Base-by-base conservation (phyloP, 352 stramenopile genomes). In the Globisporangium mamillatum region DNA sequence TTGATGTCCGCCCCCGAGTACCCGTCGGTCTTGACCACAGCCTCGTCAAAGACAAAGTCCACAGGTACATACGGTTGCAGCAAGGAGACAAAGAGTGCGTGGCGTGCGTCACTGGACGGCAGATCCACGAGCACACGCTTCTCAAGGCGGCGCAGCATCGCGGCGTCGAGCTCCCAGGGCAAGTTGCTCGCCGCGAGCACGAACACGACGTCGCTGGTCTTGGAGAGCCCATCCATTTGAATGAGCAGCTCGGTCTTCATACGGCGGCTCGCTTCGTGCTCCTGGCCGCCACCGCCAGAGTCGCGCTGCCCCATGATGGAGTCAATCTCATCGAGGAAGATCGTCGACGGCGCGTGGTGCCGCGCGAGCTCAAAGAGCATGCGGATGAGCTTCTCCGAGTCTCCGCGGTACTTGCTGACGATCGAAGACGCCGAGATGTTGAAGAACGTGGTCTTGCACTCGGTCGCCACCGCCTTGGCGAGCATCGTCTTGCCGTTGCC, bases 401-500 rank as follows among this genome's bases (percentile, higher is more conserved):
- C 88, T 6, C 88, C 88, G 0, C 87, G 73, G 67, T 94, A 96
- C 63, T 95, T 96, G 69, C 87, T 95, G 10, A 95, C 86, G 58
- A 96, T 90, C 22, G 87, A 94, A 4, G 88, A 96, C 4, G 84
- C 88, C 1, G 88, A 96, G 50, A 94, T 94, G 60, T 96, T 95
- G 68, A 96, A 96, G 65, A 96, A 95, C 14, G 88, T 94, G 14
- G 87, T 95, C 62, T 87, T 84, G 68, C 87, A 94, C 67, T 96
- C 88, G 9, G 87, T 95, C 18, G 88, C 88, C 3, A 96, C 86
- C 0, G 88, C 88, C 62, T 94, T 93, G 5, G 88, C 88, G 6
- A 96, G 80, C 87, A 96, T 94, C n/a, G 88, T 96, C 69, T 96
- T 96, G 56, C 88, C 88, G 34, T 92, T 96, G 29, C 87, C 88